Evolutionary conservation across 257 asterid genomes (phyloP).

Genomic region (Nicotiana tomentosiformis): DNA sequence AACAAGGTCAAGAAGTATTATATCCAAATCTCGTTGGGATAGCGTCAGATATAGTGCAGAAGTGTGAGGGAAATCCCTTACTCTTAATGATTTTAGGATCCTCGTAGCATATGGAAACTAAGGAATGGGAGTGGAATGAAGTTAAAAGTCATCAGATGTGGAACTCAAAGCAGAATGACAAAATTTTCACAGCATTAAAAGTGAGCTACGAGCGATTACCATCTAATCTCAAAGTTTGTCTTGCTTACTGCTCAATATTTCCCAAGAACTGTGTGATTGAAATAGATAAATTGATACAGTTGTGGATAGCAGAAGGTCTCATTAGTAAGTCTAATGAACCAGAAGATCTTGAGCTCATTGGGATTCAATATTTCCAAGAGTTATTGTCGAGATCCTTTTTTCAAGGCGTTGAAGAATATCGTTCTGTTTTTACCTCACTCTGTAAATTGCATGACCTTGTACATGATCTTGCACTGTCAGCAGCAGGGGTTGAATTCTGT

Average conservation of each 20-base stretch:
- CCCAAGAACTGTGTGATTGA: background rate
- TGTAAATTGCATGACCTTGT: constrained; percentile 6
- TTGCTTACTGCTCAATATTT: constrained; percentile 7
- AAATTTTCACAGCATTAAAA: background rate
- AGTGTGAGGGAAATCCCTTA: constrained; percentile 6
- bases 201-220: background rate
- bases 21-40: background rate
- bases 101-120: background rate
- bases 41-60: background rate
- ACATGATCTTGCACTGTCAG: constrained; percentile 9
- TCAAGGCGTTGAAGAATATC: background rate
- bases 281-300: background rate
- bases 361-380: background rate
- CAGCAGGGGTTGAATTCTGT: background rate
- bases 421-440: background rate
- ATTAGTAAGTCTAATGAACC: background rate
- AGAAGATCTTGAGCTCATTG: background rate
- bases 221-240: background rate
- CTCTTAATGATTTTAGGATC: constrained; percentile 8
- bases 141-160: background rate
- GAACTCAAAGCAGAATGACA: background rate
- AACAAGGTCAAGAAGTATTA: background rate
- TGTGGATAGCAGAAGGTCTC: constrained; percentile 4
- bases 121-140: rapidly evolving
- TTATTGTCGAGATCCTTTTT: constrained; percentile 6